Evolutionary conservation across 805 yeast species (phyloP).

Genomic region (Cyberlindnera veronae): DNA sequence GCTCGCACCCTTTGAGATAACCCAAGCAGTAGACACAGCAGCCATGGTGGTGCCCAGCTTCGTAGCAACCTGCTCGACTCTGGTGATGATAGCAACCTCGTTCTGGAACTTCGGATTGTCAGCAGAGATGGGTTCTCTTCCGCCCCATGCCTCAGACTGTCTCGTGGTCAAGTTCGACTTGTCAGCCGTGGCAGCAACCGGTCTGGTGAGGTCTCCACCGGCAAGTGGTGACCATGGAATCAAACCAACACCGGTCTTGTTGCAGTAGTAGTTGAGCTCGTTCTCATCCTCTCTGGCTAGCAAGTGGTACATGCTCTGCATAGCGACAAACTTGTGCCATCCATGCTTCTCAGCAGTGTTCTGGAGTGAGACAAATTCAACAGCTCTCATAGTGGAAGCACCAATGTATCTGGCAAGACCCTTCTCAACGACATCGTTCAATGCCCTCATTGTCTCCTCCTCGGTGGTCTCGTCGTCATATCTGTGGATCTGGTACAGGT

Average conservation of each 20-base stretch:
- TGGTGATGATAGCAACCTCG: slow-evolving; percentile 36
- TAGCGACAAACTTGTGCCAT: slow-evolving; percentile 56
- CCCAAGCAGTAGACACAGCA: slow-evolving; percentile 49
- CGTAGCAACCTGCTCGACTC: slow-evolving; percentile 53
- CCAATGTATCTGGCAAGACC: slow-evolving; percentile 56
- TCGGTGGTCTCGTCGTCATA: slow-evolving; percentile 42
- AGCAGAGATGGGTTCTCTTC: background rate
- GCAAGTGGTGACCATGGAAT: slow-evolving; percentile 62
- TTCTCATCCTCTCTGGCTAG: slow-evolving; percentile 59
- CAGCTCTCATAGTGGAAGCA: slow-evolving; percentile 56
- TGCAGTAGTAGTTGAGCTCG: slow-evolving; percentile 56
- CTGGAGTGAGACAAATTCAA: slow-evolving; percentile 52
- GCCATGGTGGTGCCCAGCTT: slow-evolving; percentile 50
- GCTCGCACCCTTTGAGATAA: slow-evolving; percentile 42
- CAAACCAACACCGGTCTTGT: slow-evolving; percentile 48
- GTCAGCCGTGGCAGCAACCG: slow-evolving; percentile 25
- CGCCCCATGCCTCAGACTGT: slow-evolving; percentile 2
- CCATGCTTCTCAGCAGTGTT: slow-evolving; percentile 49
- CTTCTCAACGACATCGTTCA: slow-evolving; percentile 44
- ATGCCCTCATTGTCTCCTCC: slow-evolving; percentile 52
- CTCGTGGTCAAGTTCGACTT: slow-evolving; percentile 10
- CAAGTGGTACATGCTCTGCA: slow-evolving; percentile 57
- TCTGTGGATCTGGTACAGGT: slow-evolving; percentile 52
- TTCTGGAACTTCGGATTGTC: slow-evolving; percentile 9
- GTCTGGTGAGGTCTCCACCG: slow-evolving; percentile 51